phyloP scores from a whole-genome alignment of 306 rosid species.

The Cyamopsis tetragonoloba region DNA sequence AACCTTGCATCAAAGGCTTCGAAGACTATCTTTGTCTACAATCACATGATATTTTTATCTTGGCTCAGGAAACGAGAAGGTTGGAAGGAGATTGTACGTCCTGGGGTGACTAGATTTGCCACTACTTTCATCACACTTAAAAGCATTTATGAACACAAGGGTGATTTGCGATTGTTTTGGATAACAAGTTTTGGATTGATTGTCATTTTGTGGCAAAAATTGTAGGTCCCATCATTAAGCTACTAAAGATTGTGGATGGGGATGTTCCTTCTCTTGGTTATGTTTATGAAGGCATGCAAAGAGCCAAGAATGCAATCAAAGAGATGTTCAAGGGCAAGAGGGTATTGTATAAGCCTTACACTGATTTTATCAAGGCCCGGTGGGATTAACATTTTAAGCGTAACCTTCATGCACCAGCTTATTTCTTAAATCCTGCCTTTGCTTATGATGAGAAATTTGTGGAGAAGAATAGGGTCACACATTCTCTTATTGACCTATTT shows the following conservation, averaged over 20 bases:
- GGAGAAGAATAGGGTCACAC: background rate
- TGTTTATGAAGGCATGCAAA: background rate
- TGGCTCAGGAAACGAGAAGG: background rate
- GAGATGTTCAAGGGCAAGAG: background rate
- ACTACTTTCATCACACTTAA: background rate
- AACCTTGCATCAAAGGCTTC: too few species aligned
- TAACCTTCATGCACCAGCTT: background rate
- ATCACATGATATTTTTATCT: background rate
- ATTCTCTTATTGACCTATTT: background rate
- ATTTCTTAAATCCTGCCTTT: background rate
- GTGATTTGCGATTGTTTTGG: too few species aligned
- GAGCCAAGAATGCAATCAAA: background rate
- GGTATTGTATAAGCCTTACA: background rate
- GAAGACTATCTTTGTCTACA: background rate
- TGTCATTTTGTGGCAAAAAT: too few species aligned
- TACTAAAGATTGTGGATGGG: too few species aligned
- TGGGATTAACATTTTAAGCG: background rate
- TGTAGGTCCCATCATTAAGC: too few species aligned
- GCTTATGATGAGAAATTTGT: background rate
- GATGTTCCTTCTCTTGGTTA: too few species aligned
- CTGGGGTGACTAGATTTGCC: background rate
- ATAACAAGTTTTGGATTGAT: too few species aligned
- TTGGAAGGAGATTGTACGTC: background rate
- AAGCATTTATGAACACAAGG: background rate
- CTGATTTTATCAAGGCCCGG: background rate